Evolutionary conservation across 495 filamentous ascomycete genomes (phyloP), one percentile per base, ranked within the genome.

Genomic region (Tuber calosporum): DNA sequence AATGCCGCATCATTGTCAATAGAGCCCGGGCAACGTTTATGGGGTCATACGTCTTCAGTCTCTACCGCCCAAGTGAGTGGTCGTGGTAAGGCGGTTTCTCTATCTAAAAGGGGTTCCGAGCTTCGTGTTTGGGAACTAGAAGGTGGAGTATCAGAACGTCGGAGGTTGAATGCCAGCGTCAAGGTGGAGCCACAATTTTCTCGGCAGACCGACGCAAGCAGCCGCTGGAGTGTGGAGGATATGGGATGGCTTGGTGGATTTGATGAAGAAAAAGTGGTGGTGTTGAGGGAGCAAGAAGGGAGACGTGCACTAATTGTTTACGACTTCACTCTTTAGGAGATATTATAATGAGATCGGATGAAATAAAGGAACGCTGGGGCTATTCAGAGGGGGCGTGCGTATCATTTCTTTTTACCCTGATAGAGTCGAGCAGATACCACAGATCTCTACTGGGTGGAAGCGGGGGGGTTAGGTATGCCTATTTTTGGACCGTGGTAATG

Each of bases 81-180:
- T 22, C 88, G 92, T 30, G 95, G 95, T 19, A 97, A 93, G 81
- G 95, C 95, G 0, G 91, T 99, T 0, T 96, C 93, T 26, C 91
- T 97, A 38, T 93, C 91, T 79, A 86, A 86, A 7, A 84, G 87
- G 20, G 95, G 94, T 17, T 89, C 93, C 72, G 95, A 99, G 80
- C 87, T 99, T 69, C 87, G 94, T 9, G 89, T 98, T 11, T 99
- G 95, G 95, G 94, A 97, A 76, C 87, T 99, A 9, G 95, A 99
- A 83, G 89, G 89, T 6, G 87, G 90, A 22, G 83, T 90, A 26
- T 79, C 82, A 36, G 84, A 82, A 15, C 78, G 62, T 36, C 73
- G 67, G 58, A 78, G 71, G 43, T 36, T 40, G 66, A 69, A 67
- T 62, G 73, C 69, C 70, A 81, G 77, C 72, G 72, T 77, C 74